Base-by-base conservation (phyloP, 176 grass and related monocot genomes). In the Eleusine coracana region DNA sequence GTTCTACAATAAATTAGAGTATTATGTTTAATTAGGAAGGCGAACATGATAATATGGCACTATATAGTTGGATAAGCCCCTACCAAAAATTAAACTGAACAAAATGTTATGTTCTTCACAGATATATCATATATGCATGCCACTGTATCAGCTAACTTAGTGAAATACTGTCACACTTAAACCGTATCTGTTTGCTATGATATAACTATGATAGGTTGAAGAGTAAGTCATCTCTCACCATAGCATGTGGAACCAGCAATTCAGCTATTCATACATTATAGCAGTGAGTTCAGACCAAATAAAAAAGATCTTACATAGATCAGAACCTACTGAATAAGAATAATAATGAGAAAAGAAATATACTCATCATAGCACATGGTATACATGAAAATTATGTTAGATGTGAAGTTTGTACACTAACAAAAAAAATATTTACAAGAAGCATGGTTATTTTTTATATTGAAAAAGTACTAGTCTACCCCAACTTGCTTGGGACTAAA, bases 1-100 rank as follows among this genome's bases (percentile, higher is more conserved):
- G 83, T 81, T 88, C 96, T 98, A 87, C 85, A 88, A 84, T 20
- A 48, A 88, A 77, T 78, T 20, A 75, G 58, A 79, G 2, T 17
- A 63, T 71, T 70, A 89, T 21, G 27, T 71, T 71, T 45, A 85
- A 42, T 77, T 52, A 64, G 20, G 45, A 85, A 66, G 27, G 70
- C 52, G 29, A 15, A 12, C 31, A 77, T 56, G 55, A 82, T 21
- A 71, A 3, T 76, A 46, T 56, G 6, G 61, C 27, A 71, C 20
- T 48, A 85, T n/a, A 68, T 36, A 44, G 70, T 45, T 89, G 62
- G 73, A 66, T 66, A 82, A 82, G 4, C 18, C 58, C 27, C 50
- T 86, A 56, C 5, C 6, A 37, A 64, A 79, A 59, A 64, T 31
- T 75, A 6, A 21, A 70, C 41, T 29, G 21, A 79, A 64, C 39